Evolutionary conservation across 2,329 filamentous ascomycete genomes (phyloP).

Genomic region (Clonostachys rosea): DNA sequence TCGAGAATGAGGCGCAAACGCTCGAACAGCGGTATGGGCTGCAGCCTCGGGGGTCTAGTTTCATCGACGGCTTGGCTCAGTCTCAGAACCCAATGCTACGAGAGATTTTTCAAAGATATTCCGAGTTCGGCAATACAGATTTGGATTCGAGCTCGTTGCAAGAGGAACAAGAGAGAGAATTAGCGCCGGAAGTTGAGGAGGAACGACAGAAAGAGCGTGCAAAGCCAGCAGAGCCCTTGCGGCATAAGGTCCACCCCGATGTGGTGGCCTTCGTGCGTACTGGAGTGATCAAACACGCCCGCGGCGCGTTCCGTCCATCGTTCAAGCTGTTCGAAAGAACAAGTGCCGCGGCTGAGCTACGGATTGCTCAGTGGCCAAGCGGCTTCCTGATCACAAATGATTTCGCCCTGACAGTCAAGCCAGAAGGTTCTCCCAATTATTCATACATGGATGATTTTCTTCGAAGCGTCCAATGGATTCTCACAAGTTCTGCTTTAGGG

Average conservation of each 20-base stretch:
- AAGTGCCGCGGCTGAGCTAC: not conserved
- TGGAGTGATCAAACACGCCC: not conserved
- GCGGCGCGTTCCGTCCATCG: not conserved
- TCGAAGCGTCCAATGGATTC: not conserved
- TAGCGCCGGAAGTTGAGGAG: conserved; percentile 56
- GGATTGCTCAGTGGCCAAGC: not conserved
- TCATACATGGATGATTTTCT: not conserved
- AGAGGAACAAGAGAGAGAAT: conserved; percentile 64
- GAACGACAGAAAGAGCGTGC: conserved; percentile 50
- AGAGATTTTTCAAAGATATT: too few species aligned
- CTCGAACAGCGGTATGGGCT: conserved; percentile 43
- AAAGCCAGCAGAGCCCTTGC: conserved; percentile 24
- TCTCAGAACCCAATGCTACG: too few species aligned
- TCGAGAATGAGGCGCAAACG: conserved; percentile 24
- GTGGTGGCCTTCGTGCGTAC: not conserved
- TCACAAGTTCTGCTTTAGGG: not conserved
- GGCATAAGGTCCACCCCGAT: conserved; percentile 33
- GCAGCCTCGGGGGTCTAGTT: too few species aligned
- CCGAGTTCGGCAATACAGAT: too few species aligned
- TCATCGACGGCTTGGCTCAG: too few species aligned
- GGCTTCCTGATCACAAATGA: not conserved
- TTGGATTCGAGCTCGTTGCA: conserved; percentile 27
- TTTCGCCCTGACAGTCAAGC: not conserved
- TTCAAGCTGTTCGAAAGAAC: not conserved
- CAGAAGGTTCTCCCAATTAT: too few species aligned